Evolutionary conservation across 2,329 filamentous ascomycete species (phyloP).

Genomic region (Cladosporium phlei): DNA sequence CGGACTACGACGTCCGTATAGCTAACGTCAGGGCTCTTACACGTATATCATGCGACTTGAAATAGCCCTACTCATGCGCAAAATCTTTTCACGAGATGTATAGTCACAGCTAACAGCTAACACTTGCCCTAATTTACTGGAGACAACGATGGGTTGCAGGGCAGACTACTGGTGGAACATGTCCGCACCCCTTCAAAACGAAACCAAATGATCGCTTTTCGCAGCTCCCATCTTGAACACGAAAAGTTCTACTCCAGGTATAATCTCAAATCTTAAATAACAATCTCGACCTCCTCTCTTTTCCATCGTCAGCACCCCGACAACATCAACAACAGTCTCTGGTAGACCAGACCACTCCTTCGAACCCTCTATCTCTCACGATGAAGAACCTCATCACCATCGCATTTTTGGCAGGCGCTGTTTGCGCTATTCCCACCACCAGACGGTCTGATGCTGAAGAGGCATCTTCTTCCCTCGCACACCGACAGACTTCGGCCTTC

Average conservation of each 20-base stretch:
- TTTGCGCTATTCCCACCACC: conserved; percentile 6
- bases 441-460: background rate
- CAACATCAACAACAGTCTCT: no score
- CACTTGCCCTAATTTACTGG: conserved; percentile 6
- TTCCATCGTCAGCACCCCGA: no score
- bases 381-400: conserved; percentile 1
- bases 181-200: background rate
- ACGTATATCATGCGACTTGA: no score
- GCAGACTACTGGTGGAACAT: conserved; percentile 3
- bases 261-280: background rate
- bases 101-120: no score
- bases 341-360: background rate
- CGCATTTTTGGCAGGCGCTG: conserved; percentile 7
- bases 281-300: background rate
- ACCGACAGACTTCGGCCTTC: conserved; percentile 5
- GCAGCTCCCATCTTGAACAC: no score
- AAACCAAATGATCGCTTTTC: no score
- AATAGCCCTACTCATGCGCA: no score
- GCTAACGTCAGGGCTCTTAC: no score
- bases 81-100: no score
- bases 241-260: background rate
- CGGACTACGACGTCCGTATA: no score
- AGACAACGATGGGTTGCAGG: background rate
- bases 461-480: background rate
- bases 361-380: background rate